Evolutionary conservation across 73 alveolate genomes (phyloP), one percentile per base, ranked within the genome.

Genomic region (Tetrahymena borealis): DNA sequence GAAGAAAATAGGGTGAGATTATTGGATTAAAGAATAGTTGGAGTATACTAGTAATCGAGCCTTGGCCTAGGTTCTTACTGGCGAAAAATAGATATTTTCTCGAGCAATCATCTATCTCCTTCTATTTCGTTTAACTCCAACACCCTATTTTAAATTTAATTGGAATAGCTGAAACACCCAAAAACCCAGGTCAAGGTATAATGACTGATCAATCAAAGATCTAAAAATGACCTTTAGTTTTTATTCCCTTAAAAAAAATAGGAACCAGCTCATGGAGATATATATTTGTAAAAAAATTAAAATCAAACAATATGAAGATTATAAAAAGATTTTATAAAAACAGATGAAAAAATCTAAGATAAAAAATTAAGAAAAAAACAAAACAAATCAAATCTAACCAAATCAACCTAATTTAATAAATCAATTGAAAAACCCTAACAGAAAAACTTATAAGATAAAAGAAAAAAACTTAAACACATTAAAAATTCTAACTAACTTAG

Each of bases 41-140:
- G 85, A 60, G 85, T 60, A 60, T 60, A 60, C 85, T 60, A 60
- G 85, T 60, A 60, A 60, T 60, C 85, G 85, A 60, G 85, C 85
- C 85, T 60, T 60, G 85, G 85, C 85, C 85, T 60, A 60, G 85
- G 85, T 24, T 60, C 85, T 60, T 60, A 60, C 85, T 60, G 85
- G 85, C 85, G 85, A 60, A 60, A 60, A 60, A 60, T 60, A 60
- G 85, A 60, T 60, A 60, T 60, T 60, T 60, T 60, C 85, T 60
- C 85, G 85, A 60, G 85, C 37, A 60, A 60, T 60, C 85, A 60
- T 60, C 85, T 60, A 60, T 60, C 85, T n/a, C 85, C 32, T 60
- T 10, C 85, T 6, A 60, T 35, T 60, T 60, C 85, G 37, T 60
- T 60, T 60, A 60, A 60, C 85, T 60, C 85, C 85, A 60, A 60